Conservation (phyloP, 352 stramenopile species). For the Salisapilia sapeloensis region DNA sequence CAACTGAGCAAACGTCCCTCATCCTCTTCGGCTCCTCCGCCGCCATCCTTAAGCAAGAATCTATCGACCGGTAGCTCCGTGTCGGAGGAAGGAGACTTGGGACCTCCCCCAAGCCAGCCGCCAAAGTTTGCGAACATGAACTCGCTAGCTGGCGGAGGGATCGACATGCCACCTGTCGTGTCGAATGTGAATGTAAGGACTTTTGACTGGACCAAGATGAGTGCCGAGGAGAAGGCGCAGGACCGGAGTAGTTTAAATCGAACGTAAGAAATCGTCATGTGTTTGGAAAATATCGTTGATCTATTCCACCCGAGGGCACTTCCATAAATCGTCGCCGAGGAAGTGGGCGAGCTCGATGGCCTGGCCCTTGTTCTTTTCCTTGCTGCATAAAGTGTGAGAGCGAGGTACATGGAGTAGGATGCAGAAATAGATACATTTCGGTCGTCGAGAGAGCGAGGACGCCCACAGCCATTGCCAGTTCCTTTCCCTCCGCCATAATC, state of each 20-base stretch:
- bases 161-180: constrained; percentile 50
- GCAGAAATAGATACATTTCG: constrained; percentile 81
- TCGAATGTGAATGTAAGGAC: constrained; percentile 65
- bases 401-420: constrained; percentile 1
- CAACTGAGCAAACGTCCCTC: no score
- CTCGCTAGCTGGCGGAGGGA: constrained; percentile 70
- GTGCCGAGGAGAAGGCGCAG: constrained; percentile 4
- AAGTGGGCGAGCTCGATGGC: constrained; percentile 95
- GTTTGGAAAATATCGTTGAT: no score
- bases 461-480: constrained; percentile 92
- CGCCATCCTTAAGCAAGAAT: no score
- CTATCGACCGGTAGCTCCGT: no score
- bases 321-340: constrained; percentile 94
- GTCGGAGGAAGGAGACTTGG: constrained; percentile 25
- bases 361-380: constrained; percentile 92
- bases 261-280: neutral
- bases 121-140: constrained; percentile 53
- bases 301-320: constrained; percentile 65
- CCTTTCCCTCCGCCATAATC: constrained; percentile 97
- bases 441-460: constrained; percentile 92
- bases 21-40: constrained; percentile 1
- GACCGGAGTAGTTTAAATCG: constrained; percentile 1
- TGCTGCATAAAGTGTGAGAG: constrained; percentile 18
- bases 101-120: constrained; percentile 31
- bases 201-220: constrained; percentile 61